Conservation (phyloP, 2,329 filamentous ascomycete genomes). For the Fonsecaea nubica region DNA sequence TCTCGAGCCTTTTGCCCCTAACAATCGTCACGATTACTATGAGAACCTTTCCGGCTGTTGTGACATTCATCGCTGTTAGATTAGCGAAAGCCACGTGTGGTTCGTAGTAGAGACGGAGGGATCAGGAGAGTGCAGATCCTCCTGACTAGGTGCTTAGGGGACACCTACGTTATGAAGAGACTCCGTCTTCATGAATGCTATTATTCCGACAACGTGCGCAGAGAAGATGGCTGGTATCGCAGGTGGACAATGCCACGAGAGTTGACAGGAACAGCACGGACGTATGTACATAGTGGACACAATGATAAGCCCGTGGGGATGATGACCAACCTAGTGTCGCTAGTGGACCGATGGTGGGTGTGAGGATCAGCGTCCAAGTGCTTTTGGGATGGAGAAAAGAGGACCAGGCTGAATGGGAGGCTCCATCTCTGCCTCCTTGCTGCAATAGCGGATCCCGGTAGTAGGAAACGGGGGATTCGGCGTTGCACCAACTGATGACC, state of each 20-base stretch:
- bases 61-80: slow-evolving; percentile 9
- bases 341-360: slow-evolving; percentile 7
- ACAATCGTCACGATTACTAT: background rate
- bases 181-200: slow-evolving; percentile 1
- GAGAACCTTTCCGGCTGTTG: background rate
- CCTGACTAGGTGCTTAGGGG: background rate
- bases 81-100: slow-evolving; percentile 24
- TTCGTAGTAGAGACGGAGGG: slow-evolving; percentile 16
- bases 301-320: slow-evolving; percentile 7
- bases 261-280: slow-evolving; percentile 3
- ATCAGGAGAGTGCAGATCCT: slow-evolving; percentile 13
- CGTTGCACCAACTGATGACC: slow-evolving; percentile 10
- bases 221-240: background rate
- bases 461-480: slow-evolving; percentile 8
- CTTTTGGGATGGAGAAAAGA: background rate
- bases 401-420: slow-evolving; percentile 2
- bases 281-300: background rate
- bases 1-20: background rate
- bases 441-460: background rate
- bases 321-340: background rate
- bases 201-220: background rate
- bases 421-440: slow-evolving; percentile 15
- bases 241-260: background rate
- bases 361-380: slow-evolving; percentile 7
- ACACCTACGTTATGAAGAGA: background rate